Conservation (phyloP, 179 eudicot species). For the Corrigiola litoralis region DNA sequence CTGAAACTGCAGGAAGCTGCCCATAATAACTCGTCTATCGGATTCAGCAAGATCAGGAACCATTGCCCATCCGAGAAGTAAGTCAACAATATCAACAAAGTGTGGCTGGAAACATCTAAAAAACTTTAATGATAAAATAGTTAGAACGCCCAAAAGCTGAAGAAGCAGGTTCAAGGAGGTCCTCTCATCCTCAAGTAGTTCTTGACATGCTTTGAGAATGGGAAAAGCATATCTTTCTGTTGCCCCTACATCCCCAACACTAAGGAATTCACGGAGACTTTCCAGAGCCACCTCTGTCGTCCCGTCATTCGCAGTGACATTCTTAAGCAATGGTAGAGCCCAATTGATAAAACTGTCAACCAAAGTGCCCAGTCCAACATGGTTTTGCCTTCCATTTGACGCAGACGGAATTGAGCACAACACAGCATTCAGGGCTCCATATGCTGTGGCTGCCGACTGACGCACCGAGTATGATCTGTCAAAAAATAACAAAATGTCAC, state of each 20-base stretch:
- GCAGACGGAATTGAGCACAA: slow-evolving; percentile 55
- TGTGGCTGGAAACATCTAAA: slow-evolving; percentile 85
- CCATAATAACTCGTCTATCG: slow-evolving; percentile 71
- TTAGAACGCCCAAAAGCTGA: slow-evolving; percentile 65
- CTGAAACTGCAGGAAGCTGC: slow-evolving; percentile 91
- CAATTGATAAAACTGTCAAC: slow-evolving; percentile 79
- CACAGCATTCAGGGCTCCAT: slow-evolving; percentile 84
- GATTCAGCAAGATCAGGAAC: slow-evolving; percentile 81
- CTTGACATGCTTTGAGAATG: slow-evolving; percentile 86
- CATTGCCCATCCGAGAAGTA: slow-evolving; percentile 99
- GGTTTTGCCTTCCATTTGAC: slow-evolving; percentile 78
- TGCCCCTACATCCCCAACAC: slow-evolving; percentile 70
- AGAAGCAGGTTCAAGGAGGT: slow-evolving; percentile 73
- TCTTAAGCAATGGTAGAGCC: slow-evolving; percentile 77
- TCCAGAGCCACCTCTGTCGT: slow-evolving; percentile 65
- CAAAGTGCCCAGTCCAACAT: slow-evolving; percentile 48
- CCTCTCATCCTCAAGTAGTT: slow-evolving; percentile 95
- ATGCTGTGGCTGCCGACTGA: slow-evolving; percentile 76
- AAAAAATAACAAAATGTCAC: slow-evolving; percentile 13
- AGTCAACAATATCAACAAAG: slow-evolving; percentile 93
- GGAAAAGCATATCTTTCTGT: slow-evolving; percentile 73
- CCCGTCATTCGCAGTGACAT: slow-evolving; percentile 40
- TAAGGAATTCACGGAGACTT: slow-evolving; percentile 81
- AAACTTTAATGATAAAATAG: slow-evolving; percentile 78
- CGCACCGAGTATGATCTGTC: slow-evolving; percentile 77